Evolutionary conservation across 139 green algal genomes (phyloP), one percentile per base, ranked within the genome.

Genomic region (Chlorella vulgaris): DNA sequence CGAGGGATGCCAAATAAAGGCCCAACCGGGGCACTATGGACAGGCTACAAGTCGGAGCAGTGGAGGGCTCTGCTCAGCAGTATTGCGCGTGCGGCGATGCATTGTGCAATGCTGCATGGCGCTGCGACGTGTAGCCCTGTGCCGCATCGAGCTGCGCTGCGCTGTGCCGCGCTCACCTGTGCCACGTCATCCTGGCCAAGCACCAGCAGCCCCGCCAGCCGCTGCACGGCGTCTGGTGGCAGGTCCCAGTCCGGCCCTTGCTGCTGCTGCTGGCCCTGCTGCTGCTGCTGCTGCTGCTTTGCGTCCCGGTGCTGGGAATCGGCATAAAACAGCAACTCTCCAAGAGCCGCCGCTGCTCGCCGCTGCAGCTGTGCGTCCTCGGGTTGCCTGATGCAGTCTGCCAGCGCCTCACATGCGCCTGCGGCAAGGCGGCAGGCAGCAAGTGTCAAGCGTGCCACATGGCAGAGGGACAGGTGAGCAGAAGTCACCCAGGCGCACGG

Each of bases 251-350:
- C 26, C 33, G 78, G 67, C 3, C 18, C 39, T 6, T 26, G 31
- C 24, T 2, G 7, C 67, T 36, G 36, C 1, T 38, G 38, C 13
- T 38, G 67, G 13, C 47, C 10, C 65, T n/a, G 65, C 36, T 31
- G 35, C 35, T 71, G 33, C 65, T n/a, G 65, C 36, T 19, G 35
- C 4, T 31, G 65, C 8, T 71, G 33, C 28, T 26, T 29, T 28
- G 53, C 93, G 85, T 80, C 15, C n/a, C 92, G 88, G 82, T 94
- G 86, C 89, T 98, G 95, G 26, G 94, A 97, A 36, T 95, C 94
- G 1, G 97, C 90, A 88, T 98, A 99, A 81, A 98, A 99, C 0
- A 98, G 89, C 65, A 98, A 88, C 88, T 99, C 96, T 2, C 96
- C 96, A 33, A 79, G 53, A 26, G 73, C 73, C 2, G 73, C 73